Conservation (phyloP, 345 rosid genomes). For the Eucalyptus sp. region DNA sequence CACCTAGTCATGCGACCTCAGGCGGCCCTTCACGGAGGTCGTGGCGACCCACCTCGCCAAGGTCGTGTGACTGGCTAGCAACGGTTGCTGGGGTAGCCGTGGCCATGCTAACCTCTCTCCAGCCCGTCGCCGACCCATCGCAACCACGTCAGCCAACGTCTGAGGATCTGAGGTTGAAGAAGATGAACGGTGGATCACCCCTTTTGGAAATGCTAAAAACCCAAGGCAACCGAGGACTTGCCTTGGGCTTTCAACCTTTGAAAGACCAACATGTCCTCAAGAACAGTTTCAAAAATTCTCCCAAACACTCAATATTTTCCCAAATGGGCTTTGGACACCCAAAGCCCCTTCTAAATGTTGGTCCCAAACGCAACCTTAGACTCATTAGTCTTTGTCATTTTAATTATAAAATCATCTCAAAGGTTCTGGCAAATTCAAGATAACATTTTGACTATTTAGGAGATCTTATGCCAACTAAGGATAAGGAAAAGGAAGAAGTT, state of each 20-base stretch:
- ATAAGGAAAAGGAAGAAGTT: not conserved
- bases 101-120: too few species aligned
- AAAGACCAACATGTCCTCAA: too few species aligned
- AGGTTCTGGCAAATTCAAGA: not conserved
- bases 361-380: too few species aligned
- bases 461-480: not conserved
- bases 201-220: fast-evolving
- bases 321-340: too few species aligned
- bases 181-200: too few species aligned
- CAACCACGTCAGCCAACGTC: fast-evolving
- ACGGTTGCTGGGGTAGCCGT: fast-evolving
- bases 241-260: too few species aligned
- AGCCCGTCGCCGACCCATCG: fast-evolving
- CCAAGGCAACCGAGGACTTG: fast-evolving
- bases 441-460: not conserved
- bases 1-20: fast-evolving
- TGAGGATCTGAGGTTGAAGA: too few species aligned
- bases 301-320: too few species aligned
- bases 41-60: fast-evolving
- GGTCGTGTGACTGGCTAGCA: fast-evolving
- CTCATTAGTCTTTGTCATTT: not conserved
- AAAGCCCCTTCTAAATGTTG: too few species aligned
- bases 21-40: fast-evolving
- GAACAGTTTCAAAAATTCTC: fast-evolving
- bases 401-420: not conserved